Percentiles rank a stretch among this genome's conserved stretches.
phyloP scores from a whole-genome alignment of 306 rosid genomes.

The Cyamopsis tetragonoloba region DNA sequence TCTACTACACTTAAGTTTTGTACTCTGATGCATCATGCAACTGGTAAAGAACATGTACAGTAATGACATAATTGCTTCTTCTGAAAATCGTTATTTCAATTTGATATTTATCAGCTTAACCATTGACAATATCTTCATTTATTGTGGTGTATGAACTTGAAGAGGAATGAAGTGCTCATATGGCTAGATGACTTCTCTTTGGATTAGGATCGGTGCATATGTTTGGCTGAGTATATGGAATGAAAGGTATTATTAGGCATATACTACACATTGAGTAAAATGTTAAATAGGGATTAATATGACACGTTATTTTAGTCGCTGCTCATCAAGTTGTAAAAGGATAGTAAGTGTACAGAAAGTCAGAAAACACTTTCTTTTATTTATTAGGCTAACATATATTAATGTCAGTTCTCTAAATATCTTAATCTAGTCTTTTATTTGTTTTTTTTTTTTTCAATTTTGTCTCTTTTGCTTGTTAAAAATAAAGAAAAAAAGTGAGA shows the following conservation, averaged over 20 bases:
- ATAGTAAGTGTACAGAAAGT: neutral
- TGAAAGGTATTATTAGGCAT: neutral
- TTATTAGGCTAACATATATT: too few species aligned
- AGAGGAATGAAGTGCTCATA: conserved; percentile 90
- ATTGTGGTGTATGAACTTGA: conserved; percentile 29
- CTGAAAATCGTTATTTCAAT: neutral
- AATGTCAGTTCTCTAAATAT: too few species aligned
- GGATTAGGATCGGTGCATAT: conserved; percentile 41
- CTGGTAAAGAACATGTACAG: neutral
- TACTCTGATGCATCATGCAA: neutral
- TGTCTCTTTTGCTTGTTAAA: too few species aligned
- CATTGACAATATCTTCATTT: conserved; percentile 19
- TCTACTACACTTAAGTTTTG: neutral
- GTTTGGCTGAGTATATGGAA: conserved; percentile 10
- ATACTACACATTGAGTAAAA: neutral
- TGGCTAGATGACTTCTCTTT: conserved; percentile 79
- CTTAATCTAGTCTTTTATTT: too few species aligned
- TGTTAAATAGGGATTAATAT: neutral
- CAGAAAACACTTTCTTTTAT: neutral
- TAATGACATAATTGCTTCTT: neutral
- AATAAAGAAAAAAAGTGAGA: too few species aligned
- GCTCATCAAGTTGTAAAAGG: neutral
- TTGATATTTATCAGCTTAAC: conserved; percentile 5
- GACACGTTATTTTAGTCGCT: neutral
- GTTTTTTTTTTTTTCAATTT: too few species aligned